Evolutionary conservation across 257 asterid species (phyloP), one percentile per base, ranked within the genome.

Genomic region (Nicotiana tomentosiformis): DNA sequence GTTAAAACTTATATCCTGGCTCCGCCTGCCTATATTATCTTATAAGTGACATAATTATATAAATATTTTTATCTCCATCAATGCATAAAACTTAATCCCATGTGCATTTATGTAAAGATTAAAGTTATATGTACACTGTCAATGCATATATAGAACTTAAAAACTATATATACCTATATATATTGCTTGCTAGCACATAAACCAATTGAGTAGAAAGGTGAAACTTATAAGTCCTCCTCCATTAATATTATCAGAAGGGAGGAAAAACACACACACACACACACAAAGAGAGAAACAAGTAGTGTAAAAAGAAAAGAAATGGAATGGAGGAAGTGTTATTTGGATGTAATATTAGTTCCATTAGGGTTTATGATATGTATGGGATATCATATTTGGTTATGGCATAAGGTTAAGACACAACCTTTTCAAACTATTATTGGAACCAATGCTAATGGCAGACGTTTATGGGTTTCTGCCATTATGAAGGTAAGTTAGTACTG

Each of bases 321-420:
- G 98, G 98, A 95, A 76, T 95, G 98, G 98, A 93, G 78, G 82
- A 94, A 90, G 78, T 82, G 98, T 68, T 95, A 93, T 81, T 84
- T 95, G 18, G 98, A 95, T 77, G 92, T 89, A 20, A 87, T 92
- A 18, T 90, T 95, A 7, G 97, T 95, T 56, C 98, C 98, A 0
- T 10, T 92, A 43, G 97, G 94, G 23, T 84, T 91, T 53, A 15
- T 87, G 3, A 77, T 85, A 60, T 86, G 92, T 91, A 68, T 88
- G 51, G 90, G 88, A 8, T 95, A 95, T 87, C 99, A 95, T 84
- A 8, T 85, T 8, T 95, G 97, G 97, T 74, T 95, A 43, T 95
- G 97, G 97, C 86, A 87, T 16, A 88, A 85, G 89, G 95, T 92
- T 1, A 89, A 95, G 1, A 91, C 93, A 0, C 92, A 91, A 5